phyloP scores from a whole-genome alignment of 441 rosid species.

The Pelargonium citronellum region DNA sequence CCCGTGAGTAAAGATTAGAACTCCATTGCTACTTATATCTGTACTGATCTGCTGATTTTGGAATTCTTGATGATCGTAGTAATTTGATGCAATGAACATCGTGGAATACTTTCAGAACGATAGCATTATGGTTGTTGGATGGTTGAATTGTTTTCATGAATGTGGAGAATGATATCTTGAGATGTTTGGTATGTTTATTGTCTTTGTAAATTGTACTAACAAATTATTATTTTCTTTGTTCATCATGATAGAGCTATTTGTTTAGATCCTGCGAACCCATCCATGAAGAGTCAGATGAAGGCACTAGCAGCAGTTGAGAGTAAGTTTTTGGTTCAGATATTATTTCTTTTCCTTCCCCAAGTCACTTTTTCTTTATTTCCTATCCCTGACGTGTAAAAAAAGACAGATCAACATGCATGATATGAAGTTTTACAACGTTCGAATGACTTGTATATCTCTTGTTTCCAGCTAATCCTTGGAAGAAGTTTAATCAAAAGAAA shows the following conservation, averaged over 20 bases:
- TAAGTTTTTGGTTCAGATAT: slow-evolving; percentile 32
- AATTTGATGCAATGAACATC: not conserved
- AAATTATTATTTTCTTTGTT: slow-evolving; percentile 11
- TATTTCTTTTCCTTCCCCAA: slow-evolving; percentile 2
- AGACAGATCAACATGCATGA: not conserved
- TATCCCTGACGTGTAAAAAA: not conserved
- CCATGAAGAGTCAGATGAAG: slow-evolving; percentile 62
- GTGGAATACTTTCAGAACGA: not conserved
- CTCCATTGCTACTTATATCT: not conserved
- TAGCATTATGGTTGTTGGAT: not conserved
- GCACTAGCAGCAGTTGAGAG: slow-evolving; percentile 79
- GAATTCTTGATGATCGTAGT: not conserved
- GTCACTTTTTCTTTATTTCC: slow-evolving; percentile 3
- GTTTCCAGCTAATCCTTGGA: slow-evolving; percentile 70
- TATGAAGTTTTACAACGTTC: not conserved
- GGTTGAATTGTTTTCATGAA: not conserved
- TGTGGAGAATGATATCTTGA: slow-evolving; percentile 1
- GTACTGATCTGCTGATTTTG: not conserved
- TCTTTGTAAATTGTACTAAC: not conserved
- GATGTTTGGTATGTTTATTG: not conserved
- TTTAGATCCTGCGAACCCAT: slow-evolving; percentile 77
- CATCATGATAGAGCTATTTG: slow-evolving; percentile 75
- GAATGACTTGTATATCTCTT: slow-evolving; percentile 17
- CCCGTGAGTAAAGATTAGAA: not conserved
- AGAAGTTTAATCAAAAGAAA: slow-evolving; percentile 58